Evolutionary conservation across 2,329 filamentous ascomycete genomes (phyloP), one percentile per base, ranked within the genome.

Genomic region (Waltergamsia citrina): DNA sequence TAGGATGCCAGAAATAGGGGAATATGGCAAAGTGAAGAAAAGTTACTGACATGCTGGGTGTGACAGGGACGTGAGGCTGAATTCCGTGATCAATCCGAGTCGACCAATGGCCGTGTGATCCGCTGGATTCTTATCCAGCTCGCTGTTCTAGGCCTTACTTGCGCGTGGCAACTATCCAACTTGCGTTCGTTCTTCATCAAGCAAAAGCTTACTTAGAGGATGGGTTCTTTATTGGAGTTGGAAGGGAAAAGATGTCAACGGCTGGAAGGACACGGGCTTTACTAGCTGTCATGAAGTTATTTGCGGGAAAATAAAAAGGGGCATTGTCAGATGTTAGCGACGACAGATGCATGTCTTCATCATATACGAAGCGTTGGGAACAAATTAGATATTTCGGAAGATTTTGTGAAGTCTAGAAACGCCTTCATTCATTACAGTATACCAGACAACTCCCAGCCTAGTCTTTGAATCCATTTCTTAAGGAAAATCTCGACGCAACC

Each of bases 161-260:
- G 92, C 63, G 85, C 86, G 41, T 98, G 92, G 92, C 92, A 98
- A 62, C 70, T 98, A 30, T 94, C 87, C 35, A 90, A 98, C 63
- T 73, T 98, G 49, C 76, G 92, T 47, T 83, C 85, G 30, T 98
- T 98, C 74, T 98, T 98, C 69, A 98, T 98, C 70, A 98, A 98
- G 74, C 90, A 96, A 69, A 98, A 98, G 74, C 78, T 98, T 57
- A 96, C 92, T 39, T 98, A 76, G 62, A 31, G 30, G 12, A 37
- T n/a, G n/a, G n/a, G n/a, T n/a, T n/a, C n/a, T n/a, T n/a, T n/a
- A n/a, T n/a, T n/a, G n/a, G n/a, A n/a, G n/a, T n/a, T n/a, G n/a
- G n/a, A n/a, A n/a, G n/a, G n/a, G n/a, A n/a, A n/a, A n/a, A n/a
- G n/a, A n/a, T n/a, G n/a, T n/a, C n/a, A n/a, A n/a, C n/a, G n/a